Conservation (phyloP, 108 stramenopile species). For the Seminavis robusta region DNA sequence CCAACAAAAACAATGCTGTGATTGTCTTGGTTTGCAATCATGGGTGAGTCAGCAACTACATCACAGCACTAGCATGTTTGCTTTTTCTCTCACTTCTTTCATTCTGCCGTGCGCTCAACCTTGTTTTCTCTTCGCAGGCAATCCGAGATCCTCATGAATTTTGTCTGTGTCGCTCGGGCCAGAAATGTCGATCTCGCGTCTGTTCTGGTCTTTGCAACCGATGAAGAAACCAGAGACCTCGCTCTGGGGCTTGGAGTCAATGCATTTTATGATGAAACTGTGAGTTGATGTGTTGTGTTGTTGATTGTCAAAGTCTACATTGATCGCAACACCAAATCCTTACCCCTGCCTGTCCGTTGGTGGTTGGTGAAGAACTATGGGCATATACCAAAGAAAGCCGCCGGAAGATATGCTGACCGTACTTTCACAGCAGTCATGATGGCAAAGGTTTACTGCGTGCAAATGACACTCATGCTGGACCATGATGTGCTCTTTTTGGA, state of each 20-base stretch:
- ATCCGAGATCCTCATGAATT: constrained; percentile 61
- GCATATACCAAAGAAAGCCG: constrained; percentile 46
- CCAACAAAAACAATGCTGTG: constrained; percentile 42
- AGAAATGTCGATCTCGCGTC: constrained; percentile 8
- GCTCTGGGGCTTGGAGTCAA: constrained; percentile 11
- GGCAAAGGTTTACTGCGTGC: constrained; percentile 68
- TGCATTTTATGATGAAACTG: constrained; percentile 19
- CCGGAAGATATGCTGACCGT: constrained; percentile 54
- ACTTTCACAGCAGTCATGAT: constrained; percentile 75
- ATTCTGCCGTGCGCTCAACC: no score
- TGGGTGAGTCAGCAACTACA: no score
- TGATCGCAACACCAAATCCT: no score
- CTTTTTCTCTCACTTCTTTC: no score
- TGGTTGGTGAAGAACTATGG: constrained; percentile 28
- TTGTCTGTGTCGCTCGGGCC: constrained; percentile 37
- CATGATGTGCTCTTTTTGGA: constrained; percentile 87
- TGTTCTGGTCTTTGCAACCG: constrained; percentile 32
- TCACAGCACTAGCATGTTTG: no score
- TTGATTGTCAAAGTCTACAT: background rate
- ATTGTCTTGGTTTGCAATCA: constrained; percentile 52
- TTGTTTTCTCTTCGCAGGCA: constrained; percentile 9
- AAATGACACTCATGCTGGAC: constrained; percentile 47
- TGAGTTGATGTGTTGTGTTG: background rate
- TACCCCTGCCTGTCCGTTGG: no score
- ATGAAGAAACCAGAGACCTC: constrained; percentile 21